Conservation (phyloP, 768 basidiomycete genomes). For the Russula lepida region DNA sequence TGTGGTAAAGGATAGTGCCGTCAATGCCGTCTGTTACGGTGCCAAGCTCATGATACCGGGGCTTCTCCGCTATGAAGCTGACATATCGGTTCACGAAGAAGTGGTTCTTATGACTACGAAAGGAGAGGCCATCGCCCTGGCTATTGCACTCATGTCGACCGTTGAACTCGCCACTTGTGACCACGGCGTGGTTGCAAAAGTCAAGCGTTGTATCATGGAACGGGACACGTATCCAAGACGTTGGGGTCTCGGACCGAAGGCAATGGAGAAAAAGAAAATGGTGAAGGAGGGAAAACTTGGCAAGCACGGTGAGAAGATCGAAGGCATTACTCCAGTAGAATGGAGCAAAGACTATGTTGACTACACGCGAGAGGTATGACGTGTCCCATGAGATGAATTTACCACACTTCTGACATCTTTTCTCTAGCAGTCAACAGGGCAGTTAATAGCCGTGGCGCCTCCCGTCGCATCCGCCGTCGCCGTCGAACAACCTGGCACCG, state of each 20-base stretch:
- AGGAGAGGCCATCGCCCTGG: constrained; percentile 95
- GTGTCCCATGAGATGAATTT: constrained; percentile 25
- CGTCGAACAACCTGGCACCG: constrained; percentile 23
- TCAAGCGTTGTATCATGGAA: constrained; percentile 99
- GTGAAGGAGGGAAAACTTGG: constrained; percentile 96
- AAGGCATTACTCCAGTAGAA: constrained; percentile 78
- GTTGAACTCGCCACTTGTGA: constrained; percentile 97
- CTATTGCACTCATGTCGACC: constrained; percentile 96
- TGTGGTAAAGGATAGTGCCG: constrained; percentile 97
- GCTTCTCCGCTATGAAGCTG: constrained; percentile 89
- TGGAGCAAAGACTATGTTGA: constrained; percentile 95
- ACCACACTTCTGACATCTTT: neutral
- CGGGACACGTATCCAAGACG: constrained; percentile 95
- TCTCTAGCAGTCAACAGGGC: constrained; percentile 33
- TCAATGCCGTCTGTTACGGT: constrained; percentile 98
- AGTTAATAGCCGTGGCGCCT: constrained; percentile 26
- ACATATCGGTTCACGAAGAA: constrained; percentile 91
- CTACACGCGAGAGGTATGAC: constrained; percentile 61
- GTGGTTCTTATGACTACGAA: constrained; percentile 99
- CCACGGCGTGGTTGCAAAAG: constrained; percentile 97
- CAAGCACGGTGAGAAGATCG: constrained; percentile 86
- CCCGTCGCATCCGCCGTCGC: constrained; percentile 25
- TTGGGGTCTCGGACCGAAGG: constrained; percentile 98
- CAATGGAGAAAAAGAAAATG: constrained; percentile 96
- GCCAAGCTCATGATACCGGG: constrained; percentile 99